Evolutionary conservation across 2,329 filamentous ascomycete genomes (phyloP).

Genomic region (Boeremia exigua): DNA sequence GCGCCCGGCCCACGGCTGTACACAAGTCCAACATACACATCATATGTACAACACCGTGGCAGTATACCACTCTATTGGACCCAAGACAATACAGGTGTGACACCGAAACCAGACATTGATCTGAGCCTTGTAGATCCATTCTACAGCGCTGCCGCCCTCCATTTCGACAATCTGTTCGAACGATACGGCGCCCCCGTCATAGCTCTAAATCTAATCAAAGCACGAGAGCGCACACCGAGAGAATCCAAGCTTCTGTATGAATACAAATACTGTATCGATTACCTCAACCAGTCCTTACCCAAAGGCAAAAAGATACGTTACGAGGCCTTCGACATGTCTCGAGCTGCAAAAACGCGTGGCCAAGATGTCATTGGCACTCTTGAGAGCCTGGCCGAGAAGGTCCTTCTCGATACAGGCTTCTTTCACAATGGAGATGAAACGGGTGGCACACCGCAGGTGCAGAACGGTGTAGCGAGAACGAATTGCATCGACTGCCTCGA

Average conservation of each 20-base stretch:
- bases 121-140: conserved; percentile 96
- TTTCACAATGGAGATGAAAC: conserved; percentile 88
- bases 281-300: conserved; percentile 93
- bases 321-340: conserved; percentile 97
- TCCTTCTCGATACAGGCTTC: conserved; percentile 85
- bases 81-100: conserved; percentile 92
- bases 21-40: conserved; percentile 89
- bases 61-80: conserved; percentile 98
- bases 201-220: conserved; percentile 85
- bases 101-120: conserved; percentile 95
- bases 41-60: conserved; percentile 94
- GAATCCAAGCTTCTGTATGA: conserved; percentile 90
- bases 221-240: conserved; percentile 83
- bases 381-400: conserved; percentile 86
- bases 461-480: conserved; percentile 91
- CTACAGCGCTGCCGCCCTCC: conserved; percentile 87
- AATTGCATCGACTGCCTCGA: conserved; percentile 99
- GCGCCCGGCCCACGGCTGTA: conserved; percentile 84
- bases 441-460: conserved; percentile 70
- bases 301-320: conserved; percentile 85
- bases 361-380: conserved; percentile 94
- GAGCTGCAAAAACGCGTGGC: conserved; percentile 86
- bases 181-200: conserved; percentile 93
- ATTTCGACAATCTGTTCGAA: conserved; percentile 94
- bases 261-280: conserved; percentile 84